Evolutionary conservation across 108 stramenopile genomes (phyloP), one percentile per base, ranked within the genome.

Genomic region (Pseudonitzschia pungens): DNA sequence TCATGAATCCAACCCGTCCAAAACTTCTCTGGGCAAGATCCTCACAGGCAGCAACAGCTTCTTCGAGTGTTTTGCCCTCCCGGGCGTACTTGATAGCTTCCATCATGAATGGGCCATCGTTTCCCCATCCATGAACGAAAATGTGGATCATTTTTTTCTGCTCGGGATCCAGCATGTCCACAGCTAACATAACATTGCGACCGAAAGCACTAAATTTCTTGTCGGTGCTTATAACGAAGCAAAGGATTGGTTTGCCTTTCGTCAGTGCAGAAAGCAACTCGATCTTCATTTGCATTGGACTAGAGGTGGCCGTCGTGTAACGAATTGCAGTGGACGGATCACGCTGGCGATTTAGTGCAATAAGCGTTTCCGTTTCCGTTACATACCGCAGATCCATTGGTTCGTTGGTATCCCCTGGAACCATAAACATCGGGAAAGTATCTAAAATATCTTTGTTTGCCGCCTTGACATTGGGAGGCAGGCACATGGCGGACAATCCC

Each of bases 221-320:
- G n/a, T 74, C 73, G 29, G 65, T 52, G 31, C 56, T 59, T 14
- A 79, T 2, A 15, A 75, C 42, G 21, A 74, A 51, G 14, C 74
- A 15, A 52, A 79, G 48, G 2, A 79, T 9, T 16, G 78, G 78
- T 42, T 73, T 65, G 7, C 78, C 73, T 44, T 69, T 79, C 18
- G 68, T 9, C 16, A 79, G 40, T 36, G 78, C 78, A 10, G 45
- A 53, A 22, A 79, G 26, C 10, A 79, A 22, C 65, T 79, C 78
- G 53, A 79, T 79, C 48, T 79, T 79, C 36, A 79, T 54, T 69
- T 79, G 78, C 78, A 79, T 79, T 32, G 78, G 78, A 60, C 68
- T 74, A 18, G 73, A 63, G 16, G 78, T 73, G 18, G 78, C 78
- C 22, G 78, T 74, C 16, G 78, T 74, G 40, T 74, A 74, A 22